Base-by-base conservation (phyloP, 2,329 filamentous ascomycete genomes). In the Colletotrichum tamarilloi region DNA sequence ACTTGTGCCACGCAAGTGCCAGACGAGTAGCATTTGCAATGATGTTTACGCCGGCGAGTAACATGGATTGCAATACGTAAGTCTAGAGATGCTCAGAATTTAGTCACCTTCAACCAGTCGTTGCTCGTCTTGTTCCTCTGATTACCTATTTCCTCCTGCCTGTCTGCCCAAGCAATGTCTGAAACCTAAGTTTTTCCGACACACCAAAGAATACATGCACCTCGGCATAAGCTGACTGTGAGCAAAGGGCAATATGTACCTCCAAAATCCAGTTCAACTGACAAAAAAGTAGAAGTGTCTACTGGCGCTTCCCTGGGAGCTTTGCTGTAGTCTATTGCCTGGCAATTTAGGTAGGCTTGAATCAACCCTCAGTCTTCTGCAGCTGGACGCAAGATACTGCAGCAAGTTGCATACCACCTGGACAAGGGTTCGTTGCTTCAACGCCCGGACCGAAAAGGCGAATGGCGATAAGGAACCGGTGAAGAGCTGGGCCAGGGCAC, bases 371-470 rank as follows among this genome's bases (percentile, higher is more conserved):
- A 42, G 24, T 53, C 11, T 67, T 24, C n/a, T 60, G 46, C 26
- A 42, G 30, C 42, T n/a, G 16, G 32, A n/a, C 22, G 28, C 65
- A 46, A 62, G 58, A 68, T 59, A 35, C 56, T 59, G 59, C 52
- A 30, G 30, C 12, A 55, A 62, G 16, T 30, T 63, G 58, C 32
- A 52, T 62, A 28, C 49, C 55, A 22, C 56, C 12, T 49, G 28
- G 67, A 66, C 71, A 55, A 56, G 60, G 66, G 38, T 66, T 35
- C 46, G 60, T 52, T 62, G 35, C 56, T 62, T 12, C 46, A 26
- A 32, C n/a, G 28, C 32, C 67, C 56, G 60, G 71, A 58, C 71
- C 56, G 67, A 70, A 57, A 65, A 24, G 35, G 26, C 60, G 56
- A 73, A 66, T 64, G 60, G 38, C 42, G 62, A 60, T n/a, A 55